phyloP scores from a whole-genome alignment of 805 yeast species.

The Metschnikowia shivogae region DNA sequence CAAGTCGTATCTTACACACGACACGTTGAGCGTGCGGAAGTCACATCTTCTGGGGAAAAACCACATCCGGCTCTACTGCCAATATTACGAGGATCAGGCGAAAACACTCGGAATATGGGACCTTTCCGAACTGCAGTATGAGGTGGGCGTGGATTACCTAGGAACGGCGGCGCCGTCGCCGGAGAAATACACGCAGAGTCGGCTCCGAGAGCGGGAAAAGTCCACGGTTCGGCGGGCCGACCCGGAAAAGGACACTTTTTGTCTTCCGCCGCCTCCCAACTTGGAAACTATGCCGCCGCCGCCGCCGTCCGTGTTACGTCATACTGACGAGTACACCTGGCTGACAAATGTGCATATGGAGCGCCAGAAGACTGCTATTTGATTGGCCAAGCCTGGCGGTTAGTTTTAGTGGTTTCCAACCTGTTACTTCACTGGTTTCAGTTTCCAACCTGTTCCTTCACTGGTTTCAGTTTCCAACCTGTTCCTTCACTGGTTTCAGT shows the following conservation, averaged over 20 bases:
- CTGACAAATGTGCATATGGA: conserved; percentile 13
- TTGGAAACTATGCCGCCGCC: conserved; percentile 15
- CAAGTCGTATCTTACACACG: conserved; percentile 78
- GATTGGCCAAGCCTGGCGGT: too few relatives aligned
- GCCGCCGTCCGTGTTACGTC: conserved; percentile 16
- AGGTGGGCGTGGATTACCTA: conserved; percentile 31
- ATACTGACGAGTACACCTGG: conserved; percentile 12
- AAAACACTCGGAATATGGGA: conserved; percentile 32
- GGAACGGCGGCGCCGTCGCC: conserved; percentile 30
- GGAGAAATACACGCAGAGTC: conserved; percentile 9
- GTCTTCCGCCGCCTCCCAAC: conserved; percentile 20
- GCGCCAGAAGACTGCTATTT: conserved; percentile 9
- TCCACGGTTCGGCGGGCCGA: conserved; percentile 14
- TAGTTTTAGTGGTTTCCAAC: too few relatives aligned
- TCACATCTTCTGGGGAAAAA: conserved; percentile 75
- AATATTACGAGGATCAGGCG: conserved; percentile 57
- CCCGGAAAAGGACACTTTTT: conserved; percentile 10
- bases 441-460: too few relatives aligned
- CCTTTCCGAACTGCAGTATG: conserved; percentile 28
- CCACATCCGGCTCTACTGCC: conserved; percentile 67
- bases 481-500: too few relatives aligned
- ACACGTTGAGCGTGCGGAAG: conserved; percentile 79
- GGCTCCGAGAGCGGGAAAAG: conserved; percentile 12
- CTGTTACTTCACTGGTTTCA: too few relatives aligned
- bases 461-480: too few relatives aligned